Percentiles rank a stretch among this genome's conserved stretches.
Evolutionary conservation across 2,329 filamentous ascomycete genomes (phyloP).

Genomic region (Aspergillus sp.): DNA sequence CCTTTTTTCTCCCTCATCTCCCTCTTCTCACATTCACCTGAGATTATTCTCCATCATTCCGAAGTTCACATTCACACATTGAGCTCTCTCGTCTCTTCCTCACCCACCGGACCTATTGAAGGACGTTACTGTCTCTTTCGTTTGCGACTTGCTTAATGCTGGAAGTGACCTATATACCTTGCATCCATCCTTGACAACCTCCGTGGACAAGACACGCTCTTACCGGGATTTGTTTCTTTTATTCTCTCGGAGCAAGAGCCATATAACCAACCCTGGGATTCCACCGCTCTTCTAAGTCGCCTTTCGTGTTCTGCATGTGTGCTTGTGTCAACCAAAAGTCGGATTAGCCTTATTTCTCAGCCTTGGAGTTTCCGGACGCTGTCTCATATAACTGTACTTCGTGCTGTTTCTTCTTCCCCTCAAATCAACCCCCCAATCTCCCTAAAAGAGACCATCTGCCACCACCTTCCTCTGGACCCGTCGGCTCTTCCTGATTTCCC

Average conservation of each 20-base stretch:
- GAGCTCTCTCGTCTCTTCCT: slow-evolving; percentile 6
- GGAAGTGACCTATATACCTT: slow-evolving; percentile 15
- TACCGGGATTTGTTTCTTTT: slow-evolving; percentile 22
- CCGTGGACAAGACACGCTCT: slow-evolving; percentile 19
- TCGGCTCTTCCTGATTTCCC: slow-evolving; percentile 19
- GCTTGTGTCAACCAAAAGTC: slow-evolving; percentile 20
- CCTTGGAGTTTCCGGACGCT: slow-evolving; percentile 28
- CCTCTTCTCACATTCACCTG: slow-evolving; percentile 3
- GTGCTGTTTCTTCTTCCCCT: slow-evolving; percentile 24
- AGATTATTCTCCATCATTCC: slow-evolving; percentile 15
- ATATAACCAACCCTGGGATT: slow-evolving; percentile 17
- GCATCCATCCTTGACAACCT: slow-evolving; percentile 13
- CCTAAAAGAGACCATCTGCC: slow-evolving; percentile 12
- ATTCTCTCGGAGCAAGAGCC: slow-evolving; percentile 16
- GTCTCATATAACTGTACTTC: slow-evolving; percentile 28
- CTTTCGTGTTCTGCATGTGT: slow-evolving; percentile 20
- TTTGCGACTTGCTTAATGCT: slow-evolving; percentile 15
- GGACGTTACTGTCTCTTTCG: slow-evolving; percentile 15
- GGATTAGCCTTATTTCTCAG: slow-evolving; percentile 24
- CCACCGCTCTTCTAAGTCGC: slow-evolving; percentile 8
- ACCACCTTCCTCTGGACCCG: slow-evolving; percentile 21
- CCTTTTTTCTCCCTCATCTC: not conserved
- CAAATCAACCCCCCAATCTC: slow-evolving; percentile 13
- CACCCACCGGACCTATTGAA: slow-evolving; percentile 3
- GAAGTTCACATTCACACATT: slow-evolving; percentile 27